phyloP scores from a whole-genome alignment of 2,329 filamentous ascomycete genomes.

The Diaporthe sp. region DNA sequence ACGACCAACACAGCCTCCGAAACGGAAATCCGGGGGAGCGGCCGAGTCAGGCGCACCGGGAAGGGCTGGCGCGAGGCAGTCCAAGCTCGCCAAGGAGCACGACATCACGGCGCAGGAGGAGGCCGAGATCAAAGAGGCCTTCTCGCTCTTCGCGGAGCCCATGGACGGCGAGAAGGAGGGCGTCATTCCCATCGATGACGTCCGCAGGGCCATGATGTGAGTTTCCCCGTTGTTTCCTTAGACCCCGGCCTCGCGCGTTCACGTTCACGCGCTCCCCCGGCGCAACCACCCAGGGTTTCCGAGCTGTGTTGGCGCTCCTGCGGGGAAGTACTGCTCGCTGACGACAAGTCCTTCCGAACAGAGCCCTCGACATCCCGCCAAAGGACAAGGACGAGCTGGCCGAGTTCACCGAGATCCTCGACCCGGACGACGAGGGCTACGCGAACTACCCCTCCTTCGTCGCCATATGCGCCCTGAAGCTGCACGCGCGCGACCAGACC shows the following conservation, averaged over 20 bases:
- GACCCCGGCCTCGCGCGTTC: neutral
- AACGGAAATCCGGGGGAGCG: slow-evolving; percentile 60
- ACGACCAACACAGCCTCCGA: slow-evolving; percentile 60
- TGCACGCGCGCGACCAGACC: slow-evolving; percentile 72
- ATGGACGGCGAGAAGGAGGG: slow-evolving; percentile 80
- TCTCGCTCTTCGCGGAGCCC: slow-evolving; percentile 82
- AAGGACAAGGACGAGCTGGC: slow-evolving; percentile 74
- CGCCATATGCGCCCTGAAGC: slow-evolving; percentile 87
- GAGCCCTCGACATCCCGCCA: slow-evolving; percentile 85
- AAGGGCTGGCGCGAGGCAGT: slow-evolving; percentile 69
- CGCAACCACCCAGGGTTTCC: neutral
- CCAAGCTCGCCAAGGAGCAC: slow-evolving; percentile 93
- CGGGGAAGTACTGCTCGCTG: neutral
- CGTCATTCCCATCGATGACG: slow-evolving; percentile 75
- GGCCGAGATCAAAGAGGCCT: slow-evolving; percentile 91
- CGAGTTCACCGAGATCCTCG: slow-evolving; percentile 84
- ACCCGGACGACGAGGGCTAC: slow-evolving; percentile 84
- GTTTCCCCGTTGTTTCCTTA: slow-evolving; percentile 45
- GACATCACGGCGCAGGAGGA: slow-evolving; percentile 88
- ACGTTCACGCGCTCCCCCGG: neutral
- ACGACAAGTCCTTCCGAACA: slow-evolving; percentile 51
- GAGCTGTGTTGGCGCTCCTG: neutral
- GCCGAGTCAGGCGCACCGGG: slow-evolving; percentile 45
- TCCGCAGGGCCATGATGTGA: slow-evolving; percentile 81
- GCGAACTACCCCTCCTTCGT: slow-evolving; percentile 87